A percentile compares a stretch with the other conserved stretches of the same genome.
Evolutionary conservation across 768 basidiomycete species (phyloP).

Genomic region (Leccinellum albellum): DNA sequence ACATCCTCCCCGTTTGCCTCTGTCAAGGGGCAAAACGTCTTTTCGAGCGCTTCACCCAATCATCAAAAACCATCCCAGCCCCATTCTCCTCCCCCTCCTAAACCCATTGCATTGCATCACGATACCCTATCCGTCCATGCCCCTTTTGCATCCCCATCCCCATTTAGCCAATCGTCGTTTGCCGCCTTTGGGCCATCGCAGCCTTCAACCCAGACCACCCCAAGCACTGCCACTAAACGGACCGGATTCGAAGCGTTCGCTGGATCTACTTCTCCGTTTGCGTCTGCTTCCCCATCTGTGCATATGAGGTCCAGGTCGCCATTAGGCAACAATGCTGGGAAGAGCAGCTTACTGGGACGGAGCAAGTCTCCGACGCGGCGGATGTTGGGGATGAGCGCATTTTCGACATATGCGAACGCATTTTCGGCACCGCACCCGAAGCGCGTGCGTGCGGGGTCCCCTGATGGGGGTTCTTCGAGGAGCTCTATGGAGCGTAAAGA

Average conservation of each 20-base stretch:
- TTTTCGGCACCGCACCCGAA: constrained; percentile 43
- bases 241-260: constrained; percentile 58
- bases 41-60: constrained; percentile 25
- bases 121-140: constrained; percentile 22
- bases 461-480: constrained; percentile 38
- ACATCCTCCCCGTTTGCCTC: constrained; percentile 68
- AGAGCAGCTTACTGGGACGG: constrained; percentile 27
- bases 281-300: constrained; percentile 32
- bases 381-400: constrained; percentile 44
- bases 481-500: constrained; percentile 44
- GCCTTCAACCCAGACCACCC: constrained; percentile 16
- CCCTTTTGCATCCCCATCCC: constrained; percentile 22
- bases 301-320: constrained; percentile 52
- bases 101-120: constrained; percentile 14
- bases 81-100: constrained; percentile 24
- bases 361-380: constrained; percentile 58
- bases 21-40: constrained; percentile 64
- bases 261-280: constrained; percentile 49
- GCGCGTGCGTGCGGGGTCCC: constrained; percentile 51
- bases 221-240: constrained; percentile 44
- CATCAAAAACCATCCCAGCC: constrained; percentile 25
- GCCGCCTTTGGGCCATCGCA: constrained; percentile 16
- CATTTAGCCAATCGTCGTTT: constrained; percentile 21
- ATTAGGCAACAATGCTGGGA: constrained; percentile 23
- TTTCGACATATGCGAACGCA: constrained; percentile 56